Base-by-base conservation (phyloP, 805 yeast species). In the Yamadazyma takamatsuzukensis region DNA sequence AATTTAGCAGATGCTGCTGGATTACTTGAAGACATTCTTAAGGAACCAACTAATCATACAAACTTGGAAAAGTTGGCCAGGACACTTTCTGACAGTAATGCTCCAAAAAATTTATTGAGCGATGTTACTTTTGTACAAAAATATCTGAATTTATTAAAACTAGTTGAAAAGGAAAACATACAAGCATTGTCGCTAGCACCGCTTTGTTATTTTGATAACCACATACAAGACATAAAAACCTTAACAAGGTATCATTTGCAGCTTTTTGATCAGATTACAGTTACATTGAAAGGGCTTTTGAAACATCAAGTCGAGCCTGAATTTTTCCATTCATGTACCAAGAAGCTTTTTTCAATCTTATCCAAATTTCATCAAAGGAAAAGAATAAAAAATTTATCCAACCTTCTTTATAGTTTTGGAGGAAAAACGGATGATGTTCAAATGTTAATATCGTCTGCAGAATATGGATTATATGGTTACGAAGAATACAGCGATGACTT, bases 351-450 rank as follows among this genome's bases (percentile, higher is more conserved):
- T 18, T 18, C 27, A 14, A 6, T 6, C 3, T 29, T 36, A 13
- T 16, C 15, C 1, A 41, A 39, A 5, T 44, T 50, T 29, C 60
- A 51, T 19, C 68, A 59, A 22, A 32, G 27, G 13, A 72, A 68
- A 39, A 48, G 80, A 35, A 47, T 70, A 5, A 54, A 64, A 30
- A 74, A 73, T 43, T 40, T 75, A 3, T 65, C 78, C 3, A 72
- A 70, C 40, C 30, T 75, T 9, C 49, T 64, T 5, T 74, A 60
- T 44, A 67, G 70, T 36, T 44, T 58, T 29, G 74, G 70, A 0
- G 54, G 49, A 6, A 51, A 40, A 21, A 30, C 48, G 15, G 22
- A 50, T 4, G 37, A 25, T 12, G 18, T 18, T 10, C 31, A 45
- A 12, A 27, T 32, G 15, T 44, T 46, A 41, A 25, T 44, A 40